Conservation (phyloP, 2,329 filamentous ascomycete species). For the Trichoderma guizhouense region DNA sequence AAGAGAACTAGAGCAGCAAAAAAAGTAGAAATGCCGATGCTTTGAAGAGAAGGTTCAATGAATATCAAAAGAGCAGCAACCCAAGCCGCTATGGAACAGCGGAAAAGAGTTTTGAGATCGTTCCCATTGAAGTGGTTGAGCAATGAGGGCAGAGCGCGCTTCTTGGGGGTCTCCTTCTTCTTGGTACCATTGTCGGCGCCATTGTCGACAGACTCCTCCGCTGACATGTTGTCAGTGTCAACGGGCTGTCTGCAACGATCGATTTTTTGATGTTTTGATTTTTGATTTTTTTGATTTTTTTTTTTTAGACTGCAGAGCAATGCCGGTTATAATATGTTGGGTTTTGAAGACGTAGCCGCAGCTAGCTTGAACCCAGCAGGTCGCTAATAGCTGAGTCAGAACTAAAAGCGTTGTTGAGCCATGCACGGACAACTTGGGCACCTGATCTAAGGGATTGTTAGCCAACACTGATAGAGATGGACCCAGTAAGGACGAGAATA, state of each 20-base stretch:
- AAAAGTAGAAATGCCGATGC: constrained; percentile 44
- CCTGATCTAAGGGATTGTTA: background rate
- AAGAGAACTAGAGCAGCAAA: constrained; percentile 42
- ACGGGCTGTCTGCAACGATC: background rate
- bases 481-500: background rate
- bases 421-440: background rate
- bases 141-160: constrained; percentile 30
- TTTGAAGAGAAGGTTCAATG: constrained; percentile 40
- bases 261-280: background rate
- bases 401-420: background rate
- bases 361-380: background rate
- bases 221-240: background rate
- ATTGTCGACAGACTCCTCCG: background rate
- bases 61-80: constrained; percentile 44
- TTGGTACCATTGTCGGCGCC: background rate
- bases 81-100: constrained; percentile 47
- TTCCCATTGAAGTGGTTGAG: constrained; percentile 45
- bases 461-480: background rate
- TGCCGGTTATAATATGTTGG: background rate
- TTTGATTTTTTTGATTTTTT: no score
- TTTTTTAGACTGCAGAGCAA: background rate
- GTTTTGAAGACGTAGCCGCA: background rate
- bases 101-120: constrained; percentile 45
- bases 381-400: background rate
- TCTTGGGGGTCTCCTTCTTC: background rate